Base-by-base conservation (phyloP, 805 yeast species). In the Soucietia sequanensis region DNA sequence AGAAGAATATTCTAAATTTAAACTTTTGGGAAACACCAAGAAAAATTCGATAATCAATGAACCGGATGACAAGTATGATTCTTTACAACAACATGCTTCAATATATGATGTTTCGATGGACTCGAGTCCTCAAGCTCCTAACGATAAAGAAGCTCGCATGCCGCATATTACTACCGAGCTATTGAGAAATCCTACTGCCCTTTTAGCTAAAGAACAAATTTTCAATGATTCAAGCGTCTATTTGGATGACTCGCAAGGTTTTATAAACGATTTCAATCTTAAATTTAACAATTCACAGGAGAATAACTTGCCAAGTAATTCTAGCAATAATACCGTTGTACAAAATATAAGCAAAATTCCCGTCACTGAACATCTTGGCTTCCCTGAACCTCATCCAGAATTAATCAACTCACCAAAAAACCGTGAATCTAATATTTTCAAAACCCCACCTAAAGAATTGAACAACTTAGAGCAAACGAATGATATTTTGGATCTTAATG, bases 141-240 rank as follows among this genome's bases (percentile, higher is more conserved):
- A 42, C 13, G 37, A 30, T 3, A n/a, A n/a, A n/a, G n/a, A n/a
- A n/a, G n/a, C n/a, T n/a, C 43, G 45, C 6, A 39, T 65, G 29
- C 69, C 70, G 8, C 68, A 64, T 23, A 48, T 64, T 23, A 77
- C 76, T 16, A 54, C 58, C 8, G 66, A 62, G 31, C 45, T 64
- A 26, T 42, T 48, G 39, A 50, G 45, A 22, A 41, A 43, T n/a
- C 68, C 68, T 7, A 46, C 45, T 10, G 64, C 60, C 6, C 46
- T 62, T 23, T 37, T 46, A 15, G 42, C 62, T 0, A 47, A 46
- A 18, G 68, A 62, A 29, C 60, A 60, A 33, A 38, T 51, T 8
- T 56, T 62, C 35, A 47, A 49, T 30, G 64, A 58, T 26, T 42
- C 44, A 15, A 54, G 46, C 30, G 35, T 53, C 11, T 33, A 24